Conservation (phyloP, 768 basidiomycete species). For the Hirschioporus abietinus region DNA sequence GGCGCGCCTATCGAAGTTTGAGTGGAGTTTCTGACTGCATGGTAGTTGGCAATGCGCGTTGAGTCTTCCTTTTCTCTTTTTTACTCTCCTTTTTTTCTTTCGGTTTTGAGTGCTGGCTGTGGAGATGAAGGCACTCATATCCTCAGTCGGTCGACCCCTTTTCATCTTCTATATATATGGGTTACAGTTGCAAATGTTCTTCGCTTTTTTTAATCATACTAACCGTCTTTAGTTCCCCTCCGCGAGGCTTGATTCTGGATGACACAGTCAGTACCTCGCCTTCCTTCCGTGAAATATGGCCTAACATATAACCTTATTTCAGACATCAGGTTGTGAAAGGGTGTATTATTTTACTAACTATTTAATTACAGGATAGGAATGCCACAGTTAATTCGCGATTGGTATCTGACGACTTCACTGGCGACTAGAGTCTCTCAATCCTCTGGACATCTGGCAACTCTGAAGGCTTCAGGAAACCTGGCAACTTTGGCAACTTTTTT, state of each 20-base stretch:
- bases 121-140: background rate
- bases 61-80: background rate
- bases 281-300: background rate
- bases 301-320: background rate
- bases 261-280: background rate
- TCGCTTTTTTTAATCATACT: background rate
- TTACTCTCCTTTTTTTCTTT: background rate
- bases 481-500: background rate
- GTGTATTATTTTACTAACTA: background rate
- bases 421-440: no score
- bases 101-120: background rate
- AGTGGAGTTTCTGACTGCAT: background rate
- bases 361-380: background rate
- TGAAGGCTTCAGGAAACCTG: background rate
- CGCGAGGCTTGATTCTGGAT: background rate
- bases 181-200: background rate
- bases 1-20: background rate
- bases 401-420: no score
- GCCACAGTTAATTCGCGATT: no score
- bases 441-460: background rate
- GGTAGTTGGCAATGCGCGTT: background rate
- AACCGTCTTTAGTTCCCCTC: background rate
- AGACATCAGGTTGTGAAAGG: background rate
- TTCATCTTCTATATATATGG: background rate
- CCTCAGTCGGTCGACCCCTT: background rate